Conservation (phyloP, 2,329 filamentous ascomycete species). For the Tolypocladium nubicola region DNA sequence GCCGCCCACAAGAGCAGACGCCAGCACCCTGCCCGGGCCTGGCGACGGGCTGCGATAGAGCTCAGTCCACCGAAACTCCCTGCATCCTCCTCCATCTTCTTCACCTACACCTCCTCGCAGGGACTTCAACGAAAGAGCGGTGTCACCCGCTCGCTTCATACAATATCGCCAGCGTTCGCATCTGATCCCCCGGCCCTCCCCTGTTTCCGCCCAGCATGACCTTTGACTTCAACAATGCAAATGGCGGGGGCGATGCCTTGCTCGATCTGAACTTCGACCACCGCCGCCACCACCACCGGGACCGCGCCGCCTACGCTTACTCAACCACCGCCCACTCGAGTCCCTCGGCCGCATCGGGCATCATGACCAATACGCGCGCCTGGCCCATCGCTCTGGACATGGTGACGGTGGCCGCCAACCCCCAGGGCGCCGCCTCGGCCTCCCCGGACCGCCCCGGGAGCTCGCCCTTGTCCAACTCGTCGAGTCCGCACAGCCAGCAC, state of each 20-base stretch:
- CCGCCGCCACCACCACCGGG: constrained; percentile 46
- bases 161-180: constrained; percentile 23
- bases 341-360: constrained; percentile 19
- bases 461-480: constrained; percentile 38
- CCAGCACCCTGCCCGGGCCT: neutral
- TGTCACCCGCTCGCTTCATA: constrained; percentile 27
- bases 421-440: constrained; percentile 33
- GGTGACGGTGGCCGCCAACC: constrained; percentile 28
- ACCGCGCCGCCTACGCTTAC: constrained; percentile 33
- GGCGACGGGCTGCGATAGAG: neutral
- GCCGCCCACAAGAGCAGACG: neutral
- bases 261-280: constrained; percentile 51
- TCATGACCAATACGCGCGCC: constrained; percentile 26
- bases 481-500: constrained; percentile 42
- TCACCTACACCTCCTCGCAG: neutral
- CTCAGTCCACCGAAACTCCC: neutral
- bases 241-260: constrained; percentile 46
- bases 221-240: constrained; percentile 47
- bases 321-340: constrained; percentile 17
- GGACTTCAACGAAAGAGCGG: constrained; percentile 18
- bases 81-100: neutral
- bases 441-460: constrained; percentile 38
- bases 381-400: constrained; percentile 46
- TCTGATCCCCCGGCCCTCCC: constrained; percentile 19
- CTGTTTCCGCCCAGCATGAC: constrained; percentile 33